phyloP scores from a whole-genome alignment of 176 grass and related monocot genomes.

The Oryza australiensis region DNA sequence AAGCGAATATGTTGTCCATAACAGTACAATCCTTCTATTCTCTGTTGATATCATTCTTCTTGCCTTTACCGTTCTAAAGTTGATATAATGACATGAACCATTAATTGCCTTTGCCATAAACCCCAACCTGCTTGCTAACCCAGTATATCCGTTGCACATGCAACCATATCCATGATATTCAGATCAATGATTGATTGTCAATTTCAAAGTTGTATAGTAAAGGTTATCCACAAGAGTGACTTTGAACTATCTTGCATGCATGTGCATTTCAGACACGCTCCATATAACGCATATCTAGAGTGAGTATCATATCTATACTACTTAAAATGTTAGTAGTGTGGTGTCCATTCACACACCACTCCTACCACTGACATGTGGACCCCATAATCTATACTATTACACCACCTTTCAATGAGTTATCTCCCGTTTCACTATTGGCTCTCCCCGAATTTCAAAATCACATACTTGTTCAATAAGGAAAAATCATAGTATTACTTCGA shows the following conservation, averaged over 20 bases:
- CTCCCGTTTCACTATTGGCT: too few species aligned
- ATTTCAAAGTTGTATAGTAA: background rate
- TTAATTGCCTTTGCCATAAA: background rate
- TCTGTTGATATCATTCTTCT: slow-evolving; percentile 2
- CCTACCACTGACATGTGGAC: too few species aligned
- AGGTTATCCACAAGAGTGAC: background rate
- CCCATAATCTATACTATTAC: too few species aligned
- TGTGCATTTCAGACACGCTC: background rate
- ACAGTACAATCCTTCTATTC: slow-evolving; percentile 2
- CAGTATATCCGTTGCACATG: background rate
- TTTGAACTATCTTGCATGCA: background rate
- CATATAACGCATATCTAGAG: background rate
- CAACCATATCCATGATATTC: slow-evolving; percentile 22
- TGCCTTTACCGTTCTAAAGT: background rate
- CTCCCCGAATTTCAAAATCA: too few species aligned
- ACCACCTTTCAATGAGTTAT: too few species aligned
- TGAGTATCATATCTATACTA: background rate
- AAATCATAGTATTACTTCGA: too few species aligned
- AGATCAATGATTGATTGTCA: background rate
- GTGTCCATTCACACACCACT: too few species aligned
- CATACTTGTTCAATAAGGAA: too few species aligned
- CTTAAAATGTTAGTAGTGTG: too few species aligned
- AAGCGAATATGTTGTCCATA: background rate
- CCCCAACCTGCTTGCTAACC: background rate
- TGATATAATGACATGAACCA: background rate